Base-by-base conservation (phyloP, 2,329 filamentous ascomycete genomes). In the Nothophaeocryptopus gaeumannii region DNA sequence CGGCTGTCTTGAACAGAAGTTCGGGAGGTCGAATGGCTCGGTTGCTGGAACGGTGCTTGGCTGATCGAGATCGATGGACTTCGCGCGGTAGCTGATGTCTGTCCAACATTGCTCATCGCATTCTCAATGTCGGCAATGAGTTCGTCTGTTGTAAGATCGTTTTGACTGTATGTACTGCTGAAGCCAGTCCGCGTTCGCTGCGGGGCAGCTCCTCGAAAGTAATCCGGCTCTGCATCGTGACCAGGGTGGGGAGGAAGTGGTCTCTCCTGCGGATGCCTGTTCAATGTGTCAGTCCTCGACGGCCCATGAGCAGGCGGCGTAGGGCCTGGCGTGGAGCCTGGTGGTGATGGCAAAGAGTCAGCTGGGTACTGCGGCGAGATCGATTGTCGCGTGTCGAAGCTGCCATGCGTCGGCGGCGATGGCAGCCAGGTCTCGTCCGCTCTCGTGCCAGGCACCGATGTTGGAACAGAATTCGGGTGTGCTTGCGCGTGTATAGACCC, bases 211-310 rank as follows among this genome's bases (percentile, higher is more conserved):
- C 59, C 60, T n/a, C 50, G 54, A 35, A 69, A 65, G 60, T 68
- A 70, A 40, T 72, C 71, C 12, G 71, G 69, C 35, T 72, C 69
- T 26, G 68, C 67, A 47, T 64, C 62, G 10, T 63, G 51, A 26
- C 59, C 55, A 5, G 80, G 80, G 8, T 78, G 76, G 0, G 79
- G 79, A 2, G 81, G 82, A n/a, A 83, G 70, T 31, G 82, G 81
- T 16, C 82, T 72, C 8, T 78, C 67, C 40, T 79, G 76, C 7
- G 78, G 80, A 64, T 84, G 80, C 46, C 79, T 75, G 15, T 74
- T 77, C 7, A 78, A 60, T 0, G 79, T 80, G 55, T 77, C 74
- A 2, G 73, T 51, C 45, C 63, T 56, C 9, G 59, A 59, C 7
- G 74, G 74, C 11, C 50, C 58, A 53, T 77, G 70, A 20, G 72